Percentiles rank a stretch among this genome's conserved stretches.
Evolutionary conservation across 805 yeast genomes (phyloP).

Genomic region (Myxozyma udenii): DNA sequence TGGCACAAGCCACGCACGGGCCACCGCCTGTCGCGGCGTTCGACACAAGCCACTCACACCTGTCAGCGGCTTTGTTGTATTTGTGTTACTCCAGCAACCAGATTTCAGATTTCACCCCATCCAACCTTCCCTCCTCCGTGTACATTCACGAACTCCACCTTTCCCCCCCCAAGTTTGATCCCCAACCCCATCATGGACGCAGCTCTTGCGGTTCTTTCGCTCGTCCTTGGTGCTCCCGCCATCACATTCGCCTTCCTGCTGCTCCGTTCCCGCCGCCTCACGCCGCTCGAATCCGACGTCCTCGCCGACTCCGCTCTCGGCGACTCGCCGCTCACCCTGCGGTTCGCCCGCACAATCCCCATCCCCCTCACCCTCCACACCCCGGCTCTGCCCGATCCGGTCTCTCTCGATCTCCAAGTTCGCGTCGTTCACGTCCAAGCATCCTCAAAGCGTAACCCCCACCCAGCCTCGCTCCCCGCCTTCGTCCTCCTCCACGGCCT

Average conservation of each 20-base stretch:
- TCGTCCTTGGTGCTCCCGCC: background rate
- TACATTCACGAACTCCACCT: background rate
- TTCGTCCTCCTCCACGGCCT: slow-evolving; percentile 77
- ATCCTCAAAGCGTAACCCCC: slow-evolving; percentile 18
- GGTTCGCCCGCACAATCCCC: slow-evolving; percentile 12
- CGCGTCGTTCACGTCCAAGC: slow-evolving; percentile 14
- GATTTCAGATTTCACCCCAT: background rate
- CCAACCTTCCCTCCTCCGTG: slow-evolving; percentile 4
- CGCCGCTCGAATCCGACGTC: slow-evolving; percentile 13
- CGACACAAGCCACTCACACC: too few relatives aligned
- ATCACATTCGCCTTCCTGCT: background rate
- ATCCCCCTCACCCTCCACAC: background rate
- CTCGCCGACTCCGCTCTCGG: slow-evolving; percentile 17
- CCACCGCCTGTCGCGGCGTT: too few relatives aligned
- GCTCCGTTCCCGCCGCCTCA: slow-evolving; percentile 10
- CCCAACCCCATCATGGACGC: background rate
- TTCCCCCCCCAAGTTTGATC: background rate
- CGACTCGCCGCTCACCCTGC: slow-evolving; percentile 24
- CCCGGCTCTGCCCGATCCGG: background rate
- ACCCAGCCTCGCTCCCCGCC: slow-evolving; percentile 47
- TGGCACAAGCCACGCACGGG: too few relatives aligned
- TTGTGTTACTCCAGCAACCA: too few relatives aligned
- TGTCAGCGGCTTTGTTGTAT: too few relatives aligned
- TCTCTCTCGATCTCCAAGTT: background rate
- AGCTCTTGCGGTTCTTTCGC: background rate